Evolutionary conservation across 768 basidiomycete genomes (phyloP).

Genomic region (Psilocybe sp.): DNA sequence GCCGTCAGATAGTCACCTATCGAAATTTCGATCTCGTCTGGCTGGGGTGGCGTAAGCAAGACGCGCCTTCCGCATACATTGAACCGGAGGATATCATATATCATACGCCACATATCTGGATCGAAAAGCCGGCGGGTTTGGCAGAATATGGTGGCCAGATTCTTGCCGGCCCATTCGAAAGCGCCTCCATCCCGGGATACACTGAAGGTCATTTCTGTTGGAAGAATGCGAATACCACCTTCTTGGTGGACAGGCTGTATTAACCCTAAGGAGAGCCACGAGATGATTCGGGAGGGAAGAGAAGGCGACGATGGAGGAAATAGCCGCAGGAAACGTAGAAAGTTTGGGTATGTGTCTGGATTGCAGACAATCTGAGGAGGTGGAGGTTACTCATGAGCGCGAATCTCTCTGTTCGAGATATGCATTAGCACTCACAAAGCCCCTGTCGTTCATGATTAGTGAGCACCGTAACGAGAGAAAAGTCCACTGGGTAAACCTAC

Average conservation of each 20-base stretch:
- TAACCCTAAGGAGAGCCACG: slow-evolving; percentile 6
- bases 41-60: slow-evolving; percentile 25
- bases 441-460: slow-evolving; percentile 30
- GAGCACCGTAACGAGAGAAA: not conserved
- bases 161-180: slow-evolving; percentile 79
- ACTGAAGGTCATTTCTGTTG: slow-evolving; percentile 77
- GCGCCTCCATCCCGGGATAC: slow-evolving; percentile 66
- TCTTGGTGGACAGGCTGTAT: not conserved
- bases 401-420: not conserved
- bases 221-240: slow-evolving; percentile 42
- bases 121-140: slow-evolving; percentile 61
- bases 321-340: slow-evolving; percentile 61
- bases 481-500: slow-evolving; percentile 36
- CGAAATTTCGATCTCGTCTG: slow-evolving; percentile 43
- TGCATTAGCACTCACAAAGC: slow-evolving; percentile 44
- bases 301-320: slow-evolving; percentile 19
- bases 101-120: slow-evolving; percentile 66
- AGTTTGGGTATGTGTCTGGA: slow-evolving; percentile 75
- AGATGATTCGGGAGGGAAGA: slow-evolving; percentile 3
- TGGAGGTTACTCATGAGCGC: not conserved
- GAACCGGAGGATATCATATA: slow-evolving; percentile 71
- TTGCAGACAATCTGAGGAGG: slow-evolving; percentile 67
- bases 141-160: slow-evolving; percentile 60
- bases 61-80: slow-evolving; percentile 62
- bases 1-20: slow-evolving; percentile 59